Conservation (phyloP, 441 rosid genomes). For the Euphorbia celastroides region DNA sequence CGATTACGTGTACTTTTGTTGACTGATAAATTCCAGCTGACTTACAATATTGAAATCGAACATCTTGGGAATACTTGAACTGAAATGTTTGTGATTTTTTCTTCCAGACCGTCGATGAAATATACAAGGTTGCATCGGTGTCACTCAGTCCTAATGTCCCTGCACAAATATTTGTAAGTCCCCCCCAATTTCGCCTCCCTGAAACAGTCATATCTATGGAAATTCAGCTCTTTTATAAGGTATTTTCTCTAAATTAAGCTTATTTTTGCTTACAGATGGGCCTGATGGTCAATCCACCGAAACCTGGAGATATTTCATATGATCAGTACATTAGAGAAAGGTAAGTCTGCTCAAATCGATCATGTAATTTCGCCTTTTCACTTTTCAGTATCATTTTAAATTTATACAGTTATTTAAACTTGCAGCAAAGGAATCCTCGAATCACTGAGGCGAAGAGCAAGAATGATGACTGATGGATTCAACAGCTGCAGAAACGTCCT, state of each 20-base stretch:
- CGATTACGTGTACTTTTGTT: too few species aligned
- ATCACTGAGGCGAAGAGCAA: conserved; percentile 89
- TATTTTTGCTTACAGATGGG: conserved; percentile 63
- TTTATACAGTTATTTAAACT: conserved; percentile 6
- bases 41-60: not conserved
- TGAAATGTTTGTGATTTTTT: conserved; percentile 12
- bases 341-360: conserved; percentile 26
- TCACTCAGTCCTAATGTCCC: conserved; percentile 95
- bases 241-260: not conserved
- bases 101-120: conserved; percentile 83
- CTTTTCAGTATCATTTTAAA: not conserved
- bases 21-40: too few species aligned
- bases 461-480: conserved; percentile 94
- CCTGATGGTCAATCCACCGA: conserved; percentile 88
- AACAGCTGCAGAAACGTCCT: conserved; percentile 94
- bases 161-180: conserved; percentile 94
- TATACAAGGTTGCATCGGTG: conserved; percentile 81
- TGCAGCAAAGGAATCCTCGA: conserved; percentile 85
- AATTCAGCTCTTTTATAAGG: conserved; percentile 8
- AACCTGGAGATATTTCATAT: conserved; percentile 89
- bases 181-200: conserved; percentile 4
- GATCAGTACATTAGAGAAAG: conserved; percentile 77
- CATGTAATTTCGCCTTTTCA: not conserved
- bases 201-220: conserved; percentile 2
- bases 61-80: not conserved